These are phyloP conservation scores for Macrotyloma uniflorum DNA, from an alignment of 306 rosid genomes.

Conservation along the genomic window DNA sequence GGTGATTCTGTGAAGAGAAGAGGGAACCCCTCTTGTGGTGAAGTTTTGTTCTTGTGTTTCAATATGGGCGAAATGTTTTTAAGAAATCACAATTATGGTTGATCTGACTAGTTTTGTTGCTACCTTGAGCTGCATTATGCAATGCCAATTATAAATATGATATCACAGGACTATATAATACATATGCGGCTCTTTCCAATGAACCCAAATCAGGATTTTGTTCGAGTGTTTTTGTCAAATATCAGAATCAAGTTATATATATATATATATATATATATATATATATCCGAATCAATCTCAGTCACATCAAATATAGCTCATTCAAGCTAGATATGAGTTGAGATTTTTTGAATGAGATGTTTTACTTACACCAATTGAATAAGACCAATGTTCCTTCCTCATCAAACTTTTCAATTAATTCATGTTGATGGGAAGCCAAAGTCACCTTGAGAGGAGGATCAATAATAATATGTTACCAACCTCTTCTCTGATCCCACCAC, in stretches of 20 bases:
- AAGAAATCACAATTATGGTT: constrained; percentile 20
- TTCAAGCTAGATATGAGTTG: constrained; percentile 33
- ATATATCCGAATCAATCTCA: constrained; percentile 43
- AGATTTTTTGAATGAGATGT: constrained; percentile 54
- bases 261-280: too few species aligned
- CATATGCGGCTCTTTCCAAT: constrained; percentile 25
- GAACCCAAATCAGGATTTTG: constrained; percentile 38
- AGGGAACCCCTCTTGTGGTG: constrained; percentile 36
- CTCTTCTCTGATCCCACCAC: constrained; percentile 49
- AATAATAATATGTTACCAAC: too few species aligned
- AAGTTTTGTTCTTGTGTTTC: constrained; percentile 41
- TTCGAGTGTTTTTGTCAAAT: constrained; percentile 45
- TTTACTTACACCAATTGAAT: constrained; percentile 47
- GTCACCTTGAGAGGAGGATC: background rate
- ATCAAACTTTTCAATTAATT: constrained; percentile 40
- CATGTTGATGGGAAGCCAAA: background rate
- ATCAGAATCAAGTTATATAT: constrained; percentile 40
- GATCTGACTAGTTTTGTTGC: constrained; percentile 25
- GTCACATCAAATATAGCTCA: constrained; percentile 42
- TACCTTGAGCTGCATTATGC: constrained; percentile 27
- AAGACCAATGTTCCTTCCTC: constrained; percentile 35
- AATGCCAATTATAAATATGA: constrained; percentile 9
- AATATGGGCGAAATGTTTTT: constrained; percentile 38
- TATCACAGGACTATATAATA: background rate
- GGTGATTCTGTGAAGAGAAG: background rate